Percentiles rank a stretch among this genome's conserved stretches.
Conservation (phyloP, 768 basidiomycete genomes). For the Auriculariales sp. region DNA sequence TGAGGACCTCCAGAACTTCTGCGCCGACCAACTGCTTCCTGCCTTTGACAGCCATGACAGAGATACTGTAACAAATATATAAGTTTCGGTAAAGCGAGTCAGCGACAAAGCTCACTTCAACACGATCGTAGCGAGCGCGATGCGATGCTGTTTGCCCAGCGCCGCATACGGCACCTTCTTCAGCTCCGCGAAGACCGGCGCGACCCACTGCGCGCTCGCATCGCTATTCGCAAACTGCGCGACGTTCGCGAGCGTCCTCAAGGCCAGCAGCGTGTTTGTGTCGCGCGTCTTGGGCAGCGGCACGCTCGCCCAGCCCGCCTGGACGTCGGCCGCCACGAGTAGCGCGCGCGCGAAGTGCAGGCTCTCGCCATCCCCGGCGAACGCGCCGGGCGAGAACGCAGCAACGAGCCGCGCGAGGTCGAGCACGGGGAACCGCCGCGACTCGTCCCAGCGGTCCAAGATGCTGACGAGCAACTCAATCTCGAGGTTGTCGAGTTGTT, state of each 20-base stretch:
- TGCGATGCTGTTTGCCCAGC: conserved; percentile 54
- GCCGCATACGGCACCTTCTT: conserved; percentile 33
- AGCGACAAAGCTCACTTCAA: conserved; percentile 71
- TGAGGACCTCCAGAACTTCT: not conserved
- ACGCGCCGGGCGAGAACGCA: conserved; percentile 43
- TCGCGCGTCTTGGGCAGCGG: conserved; percentile 58
- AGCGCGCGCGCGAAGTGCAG: conserved; percentile 44
- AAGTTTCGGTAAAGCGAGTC: not conserved
- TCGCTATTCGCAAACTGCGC: conserved; percentile 26
- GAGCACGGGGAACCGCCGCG: conserved; percentile 76
- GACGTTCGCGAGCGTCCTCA: conserved; percentile 69
- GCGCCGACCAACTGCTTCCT: not conserved
- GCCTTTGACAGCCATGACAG: conserved; percentile 37
- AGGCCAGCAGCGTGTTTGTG: conserved; percentile 68
- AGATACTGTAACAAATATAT: conserved; percentile 43
- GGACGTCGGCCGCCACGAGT: conserved; percentile 58
- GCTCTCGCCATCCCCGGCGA: conserved; percentile 28
- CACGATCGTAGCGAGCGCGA: conserved; percentile 66
- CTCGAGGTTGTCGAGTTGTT: conserved; percentile 37
- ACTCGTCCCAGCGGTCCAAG: conserved; percentile 60
- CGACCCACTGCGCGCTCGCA: conserved; percentile 5
- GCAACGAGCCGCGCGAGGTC: conserved; percentile 70
- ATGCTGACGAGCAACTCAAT: conserved; percentile 35
- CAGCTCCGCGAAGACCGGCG: conserved; percentile 44
- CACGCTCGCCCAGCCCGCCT: conserved; percentile 32